Percentiles rank a stretch among this genome's conserved stretches.
Evolutionary conservation across 305 asterid genomes (phyloP).

Genomic region (Fraxinus dipetala): DNA sequence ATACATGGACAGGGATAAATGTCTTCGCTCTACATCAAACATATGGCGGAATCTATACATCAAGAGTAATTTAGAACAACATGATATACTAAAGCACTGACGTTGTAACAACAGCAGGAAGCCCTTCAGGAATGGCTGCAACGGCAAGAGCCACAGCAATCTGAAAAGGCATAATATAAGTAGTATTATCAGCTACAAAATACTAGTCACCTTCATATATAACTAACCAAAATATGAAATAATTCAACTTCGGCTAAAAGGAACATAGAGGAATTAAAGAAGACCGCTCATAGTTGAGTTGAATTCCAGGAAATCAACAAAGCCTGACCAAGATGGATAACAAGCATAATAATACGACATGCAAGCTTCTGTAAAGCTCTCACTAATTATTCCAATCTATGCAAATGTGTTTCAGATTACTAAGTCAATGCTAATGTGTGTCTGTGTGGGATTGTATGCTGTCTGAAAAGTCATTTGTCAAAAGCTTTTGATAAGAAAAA

Average conservation of each 20-base stretch:
- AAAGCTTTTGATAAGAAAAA: neutral
- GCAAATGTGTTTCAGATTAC: neutral
- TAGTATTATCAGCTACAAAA: slow-evolving; percentile 20
- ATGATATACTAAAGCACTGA: slow-evolving; percentile 41
- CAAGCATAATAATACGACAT: neutral
- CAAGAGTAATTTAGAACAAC: slow-evolving; percentile 21
- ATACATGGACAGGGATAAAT: neutral
- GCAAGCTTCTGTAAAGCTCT: neutral
- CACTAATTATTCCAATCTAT: neutral
- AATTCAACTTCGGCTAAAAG: slow-evolving; percentile 3
- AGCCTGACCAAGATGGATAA: neutral
- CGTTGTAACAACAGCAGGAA: slow-evolving; percentile 99
- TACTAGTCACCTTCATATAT: slow-evolving; percentile 15
- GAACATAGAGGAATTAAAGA: neutral
- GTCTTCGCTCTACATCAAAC: neutral
- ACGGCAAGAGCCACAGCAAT: slow-evolving; percentile 99
- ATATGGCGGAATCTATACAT: neutral
- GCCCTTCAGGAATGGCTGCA: slow-evolving; percentile 99
- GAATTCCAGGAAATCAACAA: neutral
- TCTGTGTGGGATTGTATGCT: neutral
- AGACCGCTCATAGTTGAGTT: neutral
- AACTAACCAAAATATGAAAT: slow-evolving; percentile 17
- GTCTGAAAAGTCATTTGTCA: neutral
- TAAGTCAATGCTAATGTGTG: neutral
- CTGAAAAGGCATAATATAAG: slow-evolving; percentile 39